Base-by-base conservation (phyloP, 768 basidiomycete species). In the Pleurotus giganteus region DNA sequence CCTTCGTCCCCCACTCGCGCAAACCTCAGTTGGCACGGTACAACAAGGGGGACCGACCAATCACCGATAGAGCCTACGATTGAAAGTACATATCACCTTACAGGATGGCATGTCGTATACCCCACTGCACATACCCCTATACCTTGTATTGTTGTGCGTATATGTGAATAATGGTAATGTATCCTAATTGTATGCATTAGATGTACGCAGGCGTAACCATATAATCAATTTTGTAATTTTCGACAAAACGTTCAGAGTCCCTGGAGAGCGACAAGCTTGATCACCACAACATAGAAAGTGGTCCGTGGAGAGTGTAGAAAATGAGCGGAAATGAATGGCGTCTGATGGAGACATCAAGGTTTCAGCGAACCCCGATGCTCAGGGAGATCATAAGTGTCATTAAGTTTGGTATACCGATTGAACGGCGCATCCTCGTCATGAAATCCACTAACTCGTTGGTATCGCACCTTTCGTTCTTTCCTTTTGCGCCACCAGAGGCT, bases 1-100 rank as follows among this genome's bases (percentile, higher is more conserved):
- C 17, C 68, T 66, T 3, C 73, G 85, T 42, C 69, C 71, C 4
- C 82, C 81, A 1, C 63, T 85, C 27, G 68, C 74, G n/a, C n/a
- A n/a, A n/a, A n/a, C n/a, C n/a, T n/a, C 2, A 74, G 66, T 67
- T 82, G 47, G 75, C 71, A 24, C 69, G 74, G 44, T 21, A 41
- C 4, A 8, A 34, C n/a, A n/a, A n/a, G n/a, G n/a, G n/a, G n/a
- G n/a, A n/a, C n/a, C n/a, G n/a, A n/a, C n/a, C n/a, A n/a, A n/a
- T n/a, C n/a, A n/a, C n/a, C n/a, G n/a, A n/a, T n/a, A n/a, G n/a
- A n/a, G n/a, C n/a, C n/a, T n/a, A n/a, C n/a, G n/a, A n/a, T n/a
- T n/a, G n/a, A n/a, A n/a, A n/a, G n/a, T n/a, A n/a, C n/a, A n/a
- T n/a, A n/a, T n/a, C n/a, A n/a, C n/a, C n/a, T n/a, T n/a, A n/a